Evolutionary conservation across 805 yeast species (phyloP).

Genomic region (Starmerella vitae): DNA sequence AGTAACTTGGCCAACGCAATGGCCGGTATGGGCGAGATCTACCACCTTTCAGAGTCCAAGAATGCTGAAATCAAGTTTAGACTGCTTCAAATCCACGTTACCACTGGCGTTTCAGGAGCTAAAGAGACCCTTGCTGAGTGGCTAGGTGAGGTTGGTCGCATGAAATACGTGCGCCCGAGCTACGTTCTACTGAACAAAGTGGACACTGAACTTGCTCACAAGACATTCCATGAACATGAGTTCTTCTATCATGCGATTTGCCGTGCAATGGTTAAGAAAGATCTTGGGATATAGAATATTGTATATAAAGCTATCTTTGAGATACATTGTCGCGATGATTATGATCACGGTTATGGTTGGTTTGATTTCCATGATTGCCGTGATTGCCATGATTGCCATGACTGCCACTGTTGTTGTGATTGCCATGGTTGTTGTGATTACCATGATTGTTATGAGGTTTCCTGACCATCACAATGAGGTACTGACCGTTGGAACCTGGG

Average conservation of each 20-base stretch:
- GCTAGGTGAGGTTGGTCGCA: conserved; percentile 85
- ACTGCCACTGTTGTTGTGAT: background rate
- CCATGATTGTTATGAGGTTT: background rate
- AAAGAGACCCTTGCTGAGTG: conserved; percentile 55
- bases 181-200: conserved; percentile 51
- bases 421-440: background rate
- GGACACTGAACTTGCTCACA: conserved; percentile 50
- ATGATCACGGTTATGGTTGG: background rate
- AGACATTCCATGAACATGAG: conserved; percentile 48
- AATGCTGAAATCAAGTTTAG: conserved; percentile 76
- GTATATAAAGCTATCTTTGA: background rate
- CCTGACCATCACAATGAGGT: background rate
- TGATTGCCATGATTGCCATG: background rate
- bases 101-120: conserved; percentile 33
- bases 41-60: conserved; percentile 38
- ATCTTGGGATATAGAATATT: conserved; percentile 29
- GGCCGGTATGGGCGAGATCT: conserved; percentile 29
- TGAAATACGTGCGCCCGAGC: conserved; percentile 89
- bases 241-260: conserved; percentile 73
- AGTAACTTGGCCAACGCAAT: conserved; percentile 28
- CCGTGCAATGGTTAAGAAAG: conserved; percentile 68
- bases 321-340: background rate
- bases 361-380: no score
- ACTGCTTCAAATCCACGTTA: conserved; percentile 56
- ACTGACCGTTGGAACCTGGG: background rate